Evolutionary conservation across 306 rosid genomes (phyloP), one percentile per base, ranked within the genome.

Genomic region (Pyrus betulifolia): DNA sequence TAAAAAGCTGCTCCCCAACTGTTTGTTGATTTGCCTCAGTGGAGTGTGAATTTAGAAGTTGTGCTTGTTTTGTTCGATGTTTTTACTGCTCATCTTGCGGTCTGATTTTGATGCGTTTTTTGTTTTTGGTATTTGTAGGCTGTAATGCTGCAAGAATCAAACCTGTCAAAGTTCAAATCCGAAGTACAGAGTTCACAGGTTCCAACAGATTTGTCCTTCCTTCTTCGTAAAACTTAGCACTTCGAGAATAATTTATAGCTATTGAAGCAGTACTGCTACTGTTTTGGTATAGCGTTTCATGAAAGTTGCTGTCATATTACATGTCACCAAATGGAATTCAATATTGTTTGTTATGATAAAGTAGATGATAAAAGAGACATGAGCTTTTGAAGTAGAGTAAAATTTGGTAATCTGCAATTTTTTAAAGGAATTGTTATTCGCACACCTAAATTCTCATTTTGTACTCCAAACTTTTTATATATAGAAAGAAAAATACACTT

Each of bases 131-230:
- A 8, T 54, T 4, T 72, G 79, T 54, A 89, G 93, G 74, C 85
- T 12, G 90, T 75, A 65, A 45, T 87, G 83, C 9, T 79, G 21
- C 87, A 82, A 12, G 85, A 87, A 77, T 75, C 91, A 12, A 86
- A 82, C n/a, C 69, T 86, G 58, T 87, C 91, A 0, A 86, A 87
- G 61, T 90, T 90, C 54, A 82, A 90, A 63, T 57, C 87, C 35
- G 81, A 87, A 82, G 84, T 87, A 38, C 80, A 87, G 76, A 84
- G 72, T 70, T 84, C 85, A 46, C 94, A 90, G 94, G 94, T 89
- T 77, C 22, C n/a, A 3, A 63, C 42, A 30, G 42, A 28, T 14
- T 63, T 70, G 13, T 28, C 42, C 62, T 4, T 28, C 45, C 18
- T 30, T 31, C 46, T n/a, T 52, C 74, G 13, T 52, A 19, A 11